phyloP scores from a whole-genome alignment of 2,329 filamentous ascomycete species.

The Albifimbria verrucaria region DNA sequence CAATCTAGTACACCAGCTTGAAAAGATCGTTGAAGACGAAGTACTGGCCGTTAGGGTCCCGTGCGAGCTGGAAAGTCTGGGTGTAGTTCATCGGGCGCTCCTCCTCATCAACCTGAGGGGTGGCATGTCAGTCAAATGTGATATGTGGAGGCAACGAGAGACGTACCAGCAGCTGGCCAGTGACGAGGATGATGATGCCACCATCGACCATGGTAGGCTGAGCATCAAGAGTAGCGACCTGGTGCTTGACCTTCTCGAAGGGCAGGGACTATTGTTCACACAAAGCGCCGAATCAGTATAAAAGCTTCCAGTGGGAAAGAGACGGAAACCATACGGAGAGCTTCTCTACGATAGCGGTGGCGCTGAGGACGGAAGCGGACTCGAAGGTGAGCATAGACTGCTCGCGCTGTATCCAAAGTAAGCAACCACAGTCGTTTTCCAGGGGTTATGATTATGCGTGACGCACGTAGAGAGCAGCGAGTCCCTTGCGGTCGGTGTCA shows the following conservation, averaged over 20 bases:
- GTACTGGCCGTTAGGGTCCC: slow-evolving; percentile 65
- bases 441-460: background rate
- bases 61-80: slow-evolving; percentile 82
- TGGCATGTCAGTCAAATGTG: slow-evolving; percentile 3
- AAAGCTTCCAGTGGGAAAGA: too few species aligned
- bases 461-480: slow-evolving; percentile 78
- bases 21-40: slow-evolving; percentile 95
- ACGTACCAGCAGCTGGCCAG: slow-evolving; percentile 77
- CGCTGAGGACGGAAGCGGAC: slow-evolving; percentile 63
- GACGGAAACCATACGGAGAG: slow-evolving; percentile 58
- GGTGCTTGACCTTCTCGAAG: slow-evolving; percentile 78
- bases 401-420: slow-evolving; percentile 56
- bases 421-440: background rate
- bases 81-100: slow-evolving; percentile 86
- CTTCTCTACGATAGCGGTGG: slow-evolving; percentile 70
- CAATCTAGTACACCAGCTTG: slow-evolving; percentile 69
- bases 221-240: slow-evolving; percentile 73
- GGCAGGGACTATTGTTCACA: slow-evolving; percentile 73
- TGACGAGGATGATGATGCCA: slow-evolving; percentile 82
- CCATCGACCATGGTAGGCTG: slow-evolving; percentile 67
- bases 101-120: slow-evolving; percentile 75
- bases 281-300: slow-evolving; percentile 2
- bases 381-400: slow-evolving; percentile 95
- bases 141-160: slow-evolving; percentile 2
- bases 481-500: slow-evolving; percentile 64